phyloP scores from a whole-genome alignment of 2,329 filamentous ascomycete species.

The Xylariomycetidae sp. region DNA sequence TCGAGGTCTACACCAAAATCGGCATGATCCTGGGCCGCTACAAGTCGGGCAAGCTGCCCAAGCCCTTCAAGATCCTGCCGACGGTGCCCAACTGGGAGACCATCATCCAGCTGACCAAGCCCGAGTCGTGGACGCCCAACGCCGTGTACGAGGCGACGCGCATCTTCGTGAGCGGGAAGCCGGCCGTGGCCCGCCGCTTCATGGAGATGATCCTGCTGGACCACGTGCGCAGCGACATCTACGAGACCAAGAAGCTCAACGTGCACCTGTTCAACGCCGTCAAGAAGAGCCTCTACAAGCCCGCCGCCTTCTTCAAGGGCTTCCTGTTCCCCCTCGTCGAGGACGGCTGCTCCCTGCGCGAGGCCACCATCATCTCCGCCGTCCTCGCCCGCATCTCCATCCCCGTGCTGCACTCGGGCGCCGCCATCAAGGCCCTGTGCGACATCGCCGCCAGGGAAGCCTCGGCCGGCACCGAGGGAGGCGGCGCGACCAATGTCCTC shows the following conservation, averaged over 20 bases:
- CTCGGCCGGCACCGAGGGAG: conserved; percentile 70
- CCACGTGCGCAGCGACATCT: conserved; percentile 88
- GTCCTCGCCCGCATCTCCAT: conserved; percentile 82
- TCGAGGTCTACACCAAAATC: conserved; percentile 91
- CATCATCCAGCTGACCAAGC: conserved; percentile 77
- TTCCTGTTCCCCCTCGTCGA: conserved; percentile 86
- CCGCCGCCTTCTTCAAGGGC: conserved; percentile 94
- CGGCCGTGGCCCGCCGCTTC: conserved; percentile 75
- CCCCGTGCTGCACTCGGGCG: conserved; percentile 86
- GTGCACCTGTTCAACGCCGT: conserved; percentile 91
- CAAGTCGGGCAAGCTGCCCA: conserved; percentile 93
- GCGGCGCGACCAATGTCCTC: conserved; percentile 90
- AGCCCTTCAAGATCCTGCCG: conserved; percentile 95
- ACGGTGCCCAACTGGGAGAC: conserved; percentile 90
- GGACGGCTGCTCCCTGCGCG: conserved; percentile 81
- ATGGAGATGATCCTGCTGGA: conserved; percentile 84
- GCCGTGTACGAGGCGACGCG: conserved; percentile 84
- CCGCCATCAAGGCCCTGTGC: conserved; percentile 84
- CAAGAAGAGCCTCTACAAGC: conserved; percentile 91
- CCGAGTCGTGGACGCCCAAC: conserved; percentile 68
- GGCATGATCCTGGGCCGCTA: conserved; percentile 86
- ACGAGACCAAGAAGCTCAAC: conserved; percentile 90
- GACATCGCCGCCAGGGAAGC: conserved; percentile 93
- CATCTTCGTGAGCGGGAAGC: conserved; percentile 85
- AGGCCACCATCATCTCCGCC: conserved; percentile 86